These are phyloP conservation scores for Vaccinium myrtillus DNA, from an alignment of 148 eudicot genomes.

Conservation along the genomic window DNA sequence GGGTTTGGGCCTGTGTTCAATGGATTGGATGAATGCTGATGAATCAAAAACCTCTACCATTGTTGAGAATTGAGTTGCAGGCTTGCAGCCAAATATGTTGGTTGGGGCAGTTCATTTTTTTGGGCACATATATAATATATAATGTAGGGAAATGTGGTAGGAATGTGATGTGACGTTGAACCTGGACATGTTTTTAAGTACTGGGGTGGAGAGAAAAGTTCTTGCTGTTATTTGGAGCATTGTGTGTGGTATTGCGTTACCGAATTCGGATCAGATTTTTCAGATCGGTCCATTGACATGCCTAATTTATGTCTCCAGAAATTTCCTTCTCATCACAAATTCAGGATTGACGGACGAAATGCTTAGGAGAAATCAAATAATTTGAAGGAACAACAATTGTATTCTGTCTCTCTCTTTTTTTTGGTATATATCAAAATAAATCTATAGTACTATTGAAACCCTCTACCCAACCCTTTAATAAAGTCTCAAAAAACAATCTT, in stretches of 20 bases:
- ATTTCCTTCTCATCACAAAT: no score
- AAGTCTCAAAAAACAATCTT: neutral
- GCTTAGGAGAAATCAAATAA: no score
- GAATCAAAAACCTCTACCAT: constrained; percentile 21
- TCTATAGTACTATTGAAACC: no score
- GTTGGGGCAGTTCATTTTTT: neutral
- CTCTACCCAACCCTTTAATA: no score
- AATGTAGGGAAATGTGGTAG: neutral
- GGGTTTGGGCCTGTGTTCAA: constrained; percentile 43
- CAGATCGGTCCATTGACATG: no score
- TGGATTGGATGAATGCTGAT: constrained; percentile 50
- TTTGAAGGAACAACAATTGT: no score
- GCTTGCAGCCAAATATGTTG: neutral
- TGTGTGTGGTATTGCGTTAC: neutral
- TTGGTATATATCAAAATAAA: no score
- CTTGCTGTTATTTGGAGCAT: neutral
- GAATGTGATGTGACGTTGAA: constrained; percentile 3
- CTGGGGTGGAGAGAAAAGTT: neutral
- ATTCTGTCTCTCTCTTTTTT: no score
- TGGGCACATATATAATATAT: neutral
- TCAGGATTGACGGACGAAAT: no score
- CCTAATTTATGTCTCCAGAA: no score
- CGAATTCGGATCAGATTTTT: no score
- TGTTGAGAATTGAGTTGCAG: neutral
- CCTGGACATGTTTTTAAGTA: constrained; percentile 15